These are phyloP conservation scores for Akebia trifoliata DNA, from an alignment of 164 flowering plant genomes.

Conservation along the genomic window DNA sequence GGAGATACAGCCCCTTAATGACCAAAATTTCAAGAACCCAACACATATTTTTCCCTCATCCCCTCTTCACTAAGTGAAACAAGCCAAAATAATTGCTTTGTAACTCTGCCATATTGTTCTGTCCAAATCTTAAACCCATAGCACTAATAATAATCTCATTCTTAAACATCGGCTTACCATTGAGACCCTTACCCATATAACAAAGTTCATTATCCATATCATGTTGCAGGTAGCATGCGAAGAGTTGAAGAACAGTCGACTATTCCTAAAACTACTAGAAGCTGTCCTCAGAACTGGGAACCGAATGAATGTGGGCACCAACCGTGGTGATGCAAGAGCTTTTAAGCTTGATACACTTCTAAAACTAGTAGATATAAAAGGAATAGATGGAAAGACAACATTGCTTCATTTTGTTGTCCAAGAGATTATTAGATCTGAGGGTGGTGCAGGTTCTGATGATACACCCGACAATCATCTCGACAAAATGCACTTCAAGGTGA, in stretches of 20 bases:
- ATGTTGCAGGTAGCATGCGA: constrained; percentile 74
- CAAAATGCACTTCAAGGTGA: constrained; percentile 21
- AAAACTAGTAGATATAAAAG: constrained; percentile 87
- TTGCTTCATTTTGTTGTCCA: constrained; percentile 97
- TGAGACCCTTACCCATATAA: neutral
- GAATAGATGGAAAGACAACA: constrained; percentile 95
- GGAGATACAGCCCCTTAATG: neutral
- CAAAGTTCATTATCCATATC: constrained; percentile 13
- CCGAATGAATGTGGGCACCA: constrained; percentile 96
- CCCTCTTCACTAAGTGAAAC: too few relatives aligned
- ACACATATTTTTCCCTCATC: neutral
- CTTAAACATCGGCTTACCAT: too few relatives aligned
- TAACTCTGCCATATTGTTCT: too few relatives aligned
- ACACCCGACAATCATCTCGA: constrained; percentile 26
- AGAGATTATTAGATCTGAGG: constrained; percentile 86
- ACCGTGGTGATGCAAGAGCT: constrained; percentile 91
- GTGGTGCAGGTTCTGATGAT: constrained; percentile 38
- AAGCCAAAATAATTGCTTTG: too few relatives aligned
- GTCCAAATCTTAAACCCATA: too few relatives aligned
- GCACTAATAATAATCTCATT: too few relatives aligned
- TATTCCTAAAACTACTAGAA: constrained; percentile 92
- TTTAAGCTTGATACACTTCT: constrained; percentile 91
- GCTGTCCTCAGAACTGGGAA: constrained; percentile 96
- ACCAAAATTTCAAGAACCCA: neutral
- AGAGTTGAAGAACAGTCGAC: constrained; percentile 77